Evolutionary conservation across 495 filamentous ascomycete genomes (phyloP).

Genomic region (Tetracladium setigerum): DNA sequence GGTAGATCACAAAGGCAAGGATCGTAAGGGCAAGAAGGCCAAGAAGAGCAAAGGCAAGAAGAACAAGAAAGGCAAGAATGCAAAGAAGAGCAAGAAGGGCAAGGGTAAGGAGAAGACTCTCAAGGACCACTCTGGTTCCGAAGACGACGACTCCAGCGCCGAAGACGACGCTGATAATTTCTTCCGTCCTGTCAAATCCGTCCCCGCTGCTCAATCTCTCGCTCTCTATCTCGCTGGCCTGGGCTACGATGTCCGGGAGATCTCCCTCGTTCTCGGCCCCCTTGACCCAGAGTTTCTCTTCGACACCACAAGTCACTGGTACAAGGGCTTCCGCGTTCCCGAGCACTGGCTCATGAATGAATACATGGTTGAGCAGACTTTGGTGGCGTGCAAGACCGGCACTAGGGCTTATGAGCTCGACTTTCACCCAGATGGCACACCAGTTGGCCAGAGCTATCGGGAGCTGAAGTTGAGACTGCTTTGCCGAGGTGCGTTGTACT

Average conservation of each 20-base stretch:
- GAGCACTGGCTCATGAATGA: background rate
- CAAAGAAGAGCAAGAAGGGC: no score
- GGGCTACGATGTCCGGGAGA: background rate
- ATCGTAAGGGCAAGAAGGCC: background rate
- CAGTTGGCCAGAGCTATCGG: background rate
- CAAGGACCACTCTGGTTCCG: background rate
- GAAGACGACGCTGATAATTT: background rate
- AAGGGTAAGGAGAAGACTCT: no score
- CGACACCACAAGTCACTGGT: background rate
- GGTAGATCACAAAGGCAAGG: no score
- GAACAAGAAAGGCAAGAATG: constrained; percentile 11
- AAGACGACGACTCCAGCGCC: background rate
- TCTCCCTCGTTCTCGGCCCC: background rate
- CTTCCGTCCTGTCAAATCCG: background rate
- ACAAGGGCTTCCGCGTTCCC: background rate
- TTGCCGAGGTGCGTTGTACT: background rate
- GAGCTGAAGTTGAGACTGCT: background rate
- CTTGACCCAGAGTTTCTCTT: constrained; percentile 1
- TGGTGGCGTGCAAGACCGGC: background rate
- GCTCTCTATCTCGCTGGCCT: background rate
- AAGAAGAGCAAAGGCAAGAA: constrained; percentile 22
- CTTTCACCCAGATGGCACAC: background rate
- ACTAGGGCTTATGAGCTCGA: background rate
- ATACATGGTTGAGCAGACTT: background rate
- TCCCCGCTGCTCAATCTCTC: background rate